Conservation (phyloP, 768 basidiomycete species). For the Termitomyces sp. region DNA sequence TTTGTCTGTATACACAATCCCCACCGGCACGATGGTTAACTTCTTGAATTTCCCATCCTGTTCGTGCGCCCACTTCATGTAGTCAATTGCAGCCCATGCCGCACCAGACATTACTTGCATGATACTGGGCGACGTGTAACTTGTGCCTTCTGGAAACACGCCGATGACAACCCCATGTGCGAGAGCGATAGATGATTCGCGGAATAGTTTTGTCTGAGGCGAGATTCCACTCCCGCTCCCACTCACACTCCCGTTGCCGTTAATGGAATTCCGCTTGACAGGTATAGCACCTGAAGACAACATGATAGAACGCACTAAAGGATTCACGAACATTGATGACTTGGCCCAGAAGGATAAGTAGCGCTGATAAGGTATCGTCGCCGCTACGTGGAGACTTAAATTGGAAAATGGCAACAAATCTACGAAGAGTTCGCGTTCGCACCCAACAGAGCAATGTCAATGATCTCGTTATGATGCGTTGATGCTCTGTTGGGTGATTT, state of each 20-base stretch:
- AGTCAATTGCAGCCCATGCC: slow-evolving; percentile 71
- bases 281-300: slow-evolving; percentile 49
- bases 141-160: slow-evolving; percentile 64
- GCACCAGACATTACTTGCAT: slow-evolving; percentile 55
- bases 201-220: slow-evolving; percentile 46
- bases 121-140: slow-evolving; percentile 42
- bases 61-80: slow-evolving; percentile 34
- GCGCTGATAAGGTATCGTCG: slow-evolving; percentile 54
- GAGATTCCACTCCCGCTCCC: neutral
- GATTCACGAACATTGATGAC: slow-evolving; percentile 59
- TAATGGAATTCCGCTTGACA: neutral
- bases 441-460: slow-evolving; percentile 44
- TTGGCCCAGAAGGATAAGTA: slow-evolving; percentile 69
- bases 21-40: slow-evolving; percentile 54
- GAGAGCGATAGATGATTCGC: slow-evolving; percentile 51
- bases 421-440: neutral
- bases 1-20: slow-evolving; percentile 69
- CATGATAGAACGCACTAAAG: slow-evolving; percentile 44
- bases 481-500: slow-evolving; percentile 33
- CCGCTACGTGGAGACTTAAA: slow-evolving; percentile 25
- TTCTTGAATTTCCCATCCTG: slow-evolving; percentile 17
- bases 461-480: slow-evolving; percentile 66
- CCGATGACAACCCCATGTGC: slow-evolving; percentile 51
- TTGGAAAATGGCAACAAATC: neutral
- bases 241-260: neutral